A percentile compares a stretch with the other conserved stretches of the same genome.
Evolutionary conservation across 129 eudicot species (phyloP).

Genomic region (Saussurea involucrata): DNA sequence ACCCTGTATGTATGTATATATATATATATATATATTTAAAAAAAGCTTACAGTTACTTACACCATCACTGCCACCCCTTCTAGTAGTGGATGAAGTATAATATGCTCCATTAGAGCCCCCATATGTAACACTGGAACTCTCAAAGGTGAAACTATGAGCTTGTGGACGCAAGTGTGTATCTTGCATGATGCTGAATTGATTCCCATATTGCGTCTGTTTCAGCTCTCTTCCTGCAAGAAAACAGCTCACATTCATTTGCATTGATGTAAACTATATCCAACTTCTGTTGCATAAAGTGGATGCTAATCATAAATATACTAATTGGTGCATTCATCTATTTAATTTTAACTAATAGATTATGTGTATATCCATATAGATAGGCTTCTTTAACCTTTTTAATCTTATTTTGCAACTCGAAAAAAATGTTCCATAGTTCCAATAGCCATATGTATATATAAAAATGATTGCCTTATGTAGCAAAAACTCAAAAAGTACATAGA

Average conservation of each 20-base stretch:
- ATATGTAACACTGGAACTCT: slow-evolving; percentile 66
- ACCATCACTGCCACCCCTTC: slow-evolving; percentile 74
- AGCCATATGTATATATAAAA: not conserved
- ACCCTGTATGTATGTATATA: no score
- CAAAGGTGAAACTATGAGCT: slow-evolving; percentile 55
- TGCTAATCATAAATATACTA: not conserved
- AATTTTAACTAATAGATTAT: no score
- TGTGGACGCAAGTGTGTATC: slow-evolving; percentile 37
- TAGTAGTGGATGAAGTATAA: slow-evolving; percentile 54
- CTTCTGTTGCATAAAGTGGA: not conserved
- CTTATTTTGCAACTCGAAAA: not conserved
- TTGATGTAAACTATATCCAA: not conserved
- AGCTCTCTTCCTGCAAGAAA: slow-evolving; percentile 46
- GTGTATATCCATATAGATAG: not conserved
- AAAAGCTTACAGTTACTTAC: slow-evolving; percentile 33
- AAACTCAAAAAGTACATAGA: not conserved
- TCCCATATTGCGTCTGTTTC: slow-evolving; percentile 35
- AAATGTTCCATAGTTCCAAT: not conserved
- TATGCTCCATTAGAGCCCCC: slow-evolving; percentile 85
- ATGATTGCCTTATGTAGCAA: not conserved
- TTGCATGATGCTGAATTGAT: slow-evolving; percentile 27
- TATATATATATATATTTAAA: not conserved
- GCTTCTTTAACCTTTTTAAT: not conserved
- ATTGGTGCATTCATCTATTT: not conserved
- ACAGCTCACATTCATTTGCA: not conserved